A percentile compares a stretch with the other conserved stretches of the same genome.
These are phyloP conservation scores for Liriodendron chinense DNA, from an alignment of 164 flowering plant species.

Conservation along the genomic window DNA sequence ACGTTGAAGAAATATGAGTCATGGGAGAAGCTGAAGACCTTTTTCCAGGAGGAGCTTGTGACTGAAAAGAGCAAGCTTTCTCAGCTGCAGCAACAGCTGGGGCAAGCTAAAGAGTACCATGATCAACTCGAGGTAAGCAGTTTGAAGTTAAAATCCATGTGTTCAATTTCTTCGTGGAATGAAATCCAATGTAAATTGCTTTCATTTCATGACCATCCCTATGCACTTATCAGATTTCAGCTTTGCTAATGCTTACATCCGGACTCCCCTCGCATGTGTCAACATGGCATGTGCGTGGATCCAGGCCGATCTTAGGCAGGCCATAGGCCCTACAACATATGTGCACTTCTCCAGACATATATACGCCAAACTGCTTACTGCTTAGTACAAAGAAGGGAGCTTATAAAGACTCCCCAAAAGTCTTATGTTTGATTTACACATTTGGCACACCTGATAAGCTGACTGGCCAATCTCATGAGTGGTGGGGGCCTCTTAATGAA, in stretches of 20 bases:
- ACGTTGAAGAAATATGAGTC: conserved; percentile 64
- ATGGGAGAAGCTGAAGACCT: conserved; percentile 74
- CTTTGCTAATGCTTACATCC: neutral
- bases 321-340: neutral
- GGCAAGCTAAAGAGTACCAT: conserved; percentile 49
- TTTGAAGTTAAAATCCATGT: neutral
- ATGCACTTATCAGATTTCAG: neutral
- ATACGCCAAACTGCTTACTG: neutral
- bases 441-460: neutral
- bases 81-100: conserved; percentile 56
- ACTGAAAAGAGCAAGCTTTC: conserved; percentile 51
- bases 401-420: neutral
- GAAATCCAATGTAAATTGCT: neutral
- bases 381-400: neutral
- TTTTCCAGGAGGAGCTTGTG: conserved; percentile 73
- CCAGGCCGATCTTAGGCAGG: neutral
- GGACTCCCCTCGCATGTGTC: neutral
- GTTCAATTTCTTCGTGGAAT: neutral
- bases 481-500: too few species aligned
- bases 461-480: too few species aligned
- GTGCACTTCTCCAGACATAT: neutral
- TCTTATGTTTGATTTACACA: neutral
- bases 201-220: neutral
- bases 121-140: conserved; percentile 69
- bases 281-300: neutral